Conservation (phyloP, 306 rosid species). For the Sophora flavescens region DNA sequence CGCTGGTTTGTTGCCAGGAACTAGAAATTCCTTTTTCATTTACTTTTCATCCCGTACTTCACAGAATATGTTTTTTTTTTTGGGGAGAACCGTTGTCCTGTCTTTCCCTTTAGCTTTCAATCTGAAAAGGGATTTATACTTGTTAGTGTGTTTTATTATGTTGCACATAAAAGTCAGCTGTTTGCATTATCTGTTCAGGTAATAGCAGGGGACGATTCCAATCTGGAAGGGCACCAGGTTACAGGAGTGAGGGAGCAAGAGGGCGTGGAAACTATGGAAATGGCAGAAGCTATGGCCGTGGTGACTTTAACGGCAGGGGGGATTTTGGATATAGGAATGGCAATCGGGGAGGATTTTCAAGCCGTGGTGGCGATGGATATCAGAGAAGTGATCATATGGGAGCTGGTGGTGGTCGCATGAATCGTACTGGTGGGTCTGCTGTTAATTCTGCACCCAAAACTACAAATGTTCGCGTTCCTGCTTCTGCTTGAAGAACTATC, state of each 20-base stretch:
- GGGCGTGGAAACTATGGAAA: constrained; percentile 79
- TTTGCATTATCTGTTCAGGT: constrained; percentile 56
- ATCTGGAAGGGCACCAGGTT: constrained; percentile 66
- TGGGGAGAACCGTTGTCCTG: no score
- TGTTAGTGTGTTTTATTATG: not conserved
- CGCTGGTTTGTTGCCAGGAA: not conserved
- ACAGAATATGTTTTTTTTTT: not conserved
- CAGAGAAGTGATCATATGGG: constrained; percentile 64
- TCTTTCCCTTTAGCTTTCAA: not conserved
- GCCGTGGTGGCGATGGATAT: constrained; percentile 72
- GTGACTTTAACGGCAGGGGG: constrained; percentile 59
- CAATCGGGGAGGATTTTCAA: constrained; percentile 59
- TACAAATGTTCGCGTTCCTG: constrained; percentile 60
- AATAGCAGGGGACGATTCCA: constrained; percentile 65
- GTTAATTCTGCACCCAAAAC: constrained; percentile 54
- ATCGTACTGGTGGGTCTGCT: constrained; percentile 60
- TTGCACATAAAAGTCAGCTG: constrained; percentile 15
- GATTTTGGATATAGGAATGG: constrained; percentile 73
- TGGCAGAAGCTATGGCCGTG: constrained; percentile 71
- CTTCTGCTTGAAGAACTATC: constrained; percentile 63
- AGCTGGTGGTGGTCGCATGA: constrained; percentile 57
- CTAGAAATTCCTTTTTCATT: not conserved
- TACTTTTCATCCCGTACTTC: not conserved
- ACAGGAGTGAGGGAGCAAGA: constrained; percentile 75
- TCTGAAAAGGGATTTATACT: not conserved